Evolutionary conservation across 805 yeast genomes (phyloP).

Genomic region (Lipomyces kockii): DNA sequence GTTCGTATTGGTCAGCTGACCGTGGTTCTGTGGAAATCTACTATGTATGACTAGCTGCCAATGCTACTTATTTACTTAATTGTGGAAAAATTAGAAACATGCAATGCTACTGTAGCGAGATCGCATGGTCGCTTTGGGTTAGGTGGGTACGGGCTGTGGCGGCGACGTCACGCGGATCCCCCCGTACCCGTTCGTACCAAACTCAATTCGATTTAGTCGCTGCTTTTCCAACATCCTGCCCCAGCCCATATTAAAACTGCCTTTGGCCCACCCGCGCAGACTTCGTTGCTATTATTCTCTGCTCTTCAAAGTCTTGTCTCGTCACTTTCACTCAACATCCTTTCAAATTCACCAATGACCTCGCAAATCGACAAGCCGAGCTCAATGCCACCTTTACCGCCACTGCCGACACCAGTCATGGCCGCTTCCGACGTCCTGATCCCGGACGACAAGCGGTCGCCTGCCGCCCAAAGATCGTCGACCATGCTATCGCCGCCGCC

Average conservation of each 20-base stretch:
- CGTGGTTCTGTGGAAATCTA: too few species aligned
- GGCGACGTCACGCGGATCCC: not conserved
- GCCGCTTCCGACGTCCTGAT: slow-evolving; percentile 17
- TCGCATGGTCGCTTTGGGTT: not conserved
- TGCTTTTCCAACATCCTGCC: slow-evolving; percentile 4
- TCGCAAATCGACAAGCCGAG: not conserved
- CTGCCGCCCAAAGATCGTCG: not conserved
- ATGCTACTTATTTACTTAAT: too few species aligned
- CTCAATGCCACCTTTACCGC: not conserved
- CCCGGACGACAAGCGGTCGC: not conserved
- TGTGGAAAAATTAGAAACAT: too few species aligned
- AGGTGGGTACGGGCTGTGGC: not conserved
- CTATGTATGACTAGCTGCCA: too few species aligned
- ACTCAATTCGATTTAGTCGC: slow-evolving; percentile 14
- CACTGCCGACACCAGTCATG: slow-evolving; percentile 33
- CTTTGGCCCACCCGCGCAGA: not conserved
- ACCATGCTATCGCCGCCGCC: slow-evolving; percentile 32
- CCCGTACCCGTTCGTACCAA: not conserved
- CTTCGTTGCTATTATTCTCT: not conserved
- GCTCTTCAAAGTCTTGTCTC: not conserved
- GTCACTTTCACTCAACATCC: not conserved
- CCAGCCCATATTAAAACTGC: slow-evolving; percentile 6
- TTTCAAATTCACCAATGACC: slow-evolving; percentile 14
- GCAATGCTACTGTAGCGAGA: too few species aligned
- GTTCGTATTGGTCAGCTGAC: too few species aligned